A percentile compares a stretch with the other conserved stretches of the same genome.
Evolutionary conservation across 495 filamentous ascomycete species (phyloP).

Genomic region (Achaetomiella virescens): DNA sequence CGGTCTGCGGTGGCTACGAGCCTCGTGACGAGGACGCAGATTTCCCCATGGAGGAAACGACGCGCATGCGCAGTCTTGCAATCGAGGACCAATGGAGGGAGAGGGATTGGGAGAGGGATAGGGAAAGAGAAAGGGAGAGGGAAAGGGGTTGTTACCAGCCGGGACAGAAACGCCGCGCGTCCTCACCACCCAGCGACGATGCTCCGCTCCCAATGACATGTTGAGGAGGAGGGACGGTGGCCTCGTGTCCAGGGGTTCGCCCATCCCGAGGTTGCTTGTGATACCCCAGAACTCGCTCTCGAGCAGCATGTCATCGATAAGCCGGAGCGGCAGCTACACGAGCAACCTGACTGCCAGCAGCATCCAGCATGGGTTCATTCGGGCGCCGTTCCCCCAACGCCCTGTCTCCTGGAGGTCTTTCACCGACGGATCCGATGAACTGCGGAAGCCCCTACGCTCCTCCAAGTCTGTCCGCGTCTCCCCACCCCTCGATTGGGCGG

Average conservation of each 20-base stretch:
- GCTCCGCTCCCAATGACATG: conserved; percentile 56
- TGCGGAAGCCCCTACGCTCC: conserved; percentile 53
- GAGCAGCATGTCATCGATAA: conserved; percentile 65
- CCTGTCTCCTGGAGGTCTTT: conserved; percentile 57
- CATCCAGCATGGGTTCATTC: conserved; percentile 64
- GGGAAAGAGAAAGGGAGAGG: conserved; percentile 23
- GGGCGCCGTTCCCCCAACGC: conserved; percentile 68
- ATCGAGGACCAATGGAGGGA: conserved; percentile 8
- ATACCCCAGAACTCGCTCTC: conserved; percentile 62
- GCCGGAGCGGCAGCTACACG: conserved; percentile 68
- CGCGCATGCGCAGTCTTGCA: no score
- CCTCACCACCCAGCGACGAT: conserved; percentile 72
- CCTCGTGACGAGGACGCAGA: conserved; percentile 58
- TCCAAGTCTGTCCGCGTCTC: conserved; percentile 57
- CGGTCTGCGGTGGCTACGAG: conserved; percentile 38
- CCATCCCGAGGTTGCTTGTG: conserved; percentile 52
- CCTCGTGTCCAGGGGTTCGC: conserved; percentile 47
- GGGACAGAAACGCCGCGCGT: conserved; percentile 72
- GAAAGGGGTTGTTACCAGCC: conserved; percentile 32
- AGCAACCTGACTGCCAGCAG: conserved; percentile 66
- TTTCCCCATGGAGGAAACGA: conserved; percentile 45
- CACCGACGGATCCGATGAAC: conserved; percentile 43
- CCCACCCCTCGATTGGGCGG: conserved; percentile 46
- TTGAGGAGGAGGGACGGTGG: conserved; percentile 58
- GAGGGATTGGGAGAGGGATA: conserved; percentile 10